These are phyloP conservation scores for Albugo candida DNA, from an alignment of 352 stramenopile species.

Conservation along the genomic window DNA sequence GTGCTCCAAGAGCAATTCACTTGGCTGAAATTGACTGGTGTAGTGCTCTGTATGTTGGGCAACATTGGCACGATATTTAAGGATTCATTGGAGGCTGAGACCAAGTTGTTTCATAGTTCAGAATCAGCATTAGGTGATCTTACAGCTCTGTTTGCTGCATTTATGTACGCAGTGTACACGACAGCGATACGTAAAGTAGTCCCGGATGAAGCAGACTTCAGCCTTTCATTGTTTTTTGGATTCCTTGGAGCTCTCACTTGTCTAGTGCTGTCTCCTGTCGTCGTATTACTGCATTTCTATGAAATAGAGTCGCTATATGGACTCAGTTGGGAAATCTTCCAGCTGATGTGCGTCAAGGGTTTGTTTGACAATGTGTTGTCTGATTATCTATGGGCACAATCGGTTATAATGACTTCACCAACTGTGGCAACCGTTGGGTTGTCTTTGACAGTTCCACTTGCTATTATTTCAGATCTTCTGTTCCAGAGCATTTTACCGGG, in stretches of 20 bases:
- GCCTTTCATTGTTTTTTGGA: conserved; percentile 86
- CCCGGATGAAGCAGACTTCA: conserved; percentile 72
- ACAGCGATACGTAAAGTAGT: conserved; percentile 57
- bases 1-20: conserved; percentile 65
- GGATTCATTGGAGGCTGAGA: conserved; percentile 17
- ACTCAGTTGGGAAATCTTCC: conserved; percentile 48
- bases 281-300: conserved; percentile 36
- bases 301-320: conserved; percentile 34
- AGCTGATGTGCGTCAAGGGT: conserved; percentile 74
- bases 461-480: conserved; percentile 80
- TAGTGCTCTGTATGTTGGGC: conserved; percentile 71
- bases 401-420: conserved; percentile 88
- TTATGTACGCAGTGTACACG: conserved; percentile 92
- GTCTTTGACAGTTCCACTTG: conserved; percentile 90
- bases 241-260: conserved; percentile 86
- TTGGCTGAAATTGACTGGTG: conserved; percentile 60
- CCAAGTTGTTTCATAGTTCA: not conserved
- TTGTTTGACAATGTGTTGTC: conserved; percentile 89
- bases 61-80: conserved; percentile 75
- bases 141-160: conserved; percentile 47
- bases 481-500: conserved; percentile 29
- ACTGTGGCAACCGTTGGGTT: conserved; percentile 91
- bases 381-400: conserved; percentile 89
- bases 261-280: conserved; percentile 46
- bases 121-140: conserved; percentile 20